Percentiles rank a stretch among this genome's conserved stretches.
These are phyloP conservation scores for Aspergillus amoenus DNA, from an alignment of 2,329 filamentous ascomycete genomes.

Conservation along the genomic window DNA sequence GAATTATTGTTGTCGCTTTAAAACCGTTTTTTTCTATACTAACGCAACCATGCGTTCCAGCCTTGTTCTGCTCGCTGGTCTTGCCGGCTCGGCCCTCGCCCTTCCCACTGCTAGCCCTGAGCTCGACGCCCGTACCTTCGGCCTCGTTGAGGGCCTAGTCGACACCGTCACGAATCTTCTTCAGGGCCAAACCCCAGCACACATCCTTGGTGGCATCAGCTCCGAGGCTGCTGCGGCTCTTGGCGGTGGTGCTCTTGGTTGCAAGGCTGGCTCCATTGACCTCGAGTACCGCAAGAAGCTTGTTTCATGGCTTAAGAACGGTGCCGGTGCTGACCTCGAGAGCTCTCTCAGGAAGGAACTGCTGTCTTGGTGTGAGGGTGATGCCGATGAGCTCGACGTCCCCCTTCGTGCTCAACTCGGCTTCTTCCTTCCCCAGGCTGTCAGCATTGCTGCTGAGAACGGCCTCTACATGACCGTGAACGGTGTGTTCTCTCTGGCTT, in stretches of 20 bases:
- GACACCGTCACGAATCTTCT: conserved; percentile 25
- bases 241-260: conserved; percentile 35
- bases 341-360: conserved; percentile 29
- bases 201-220: conserved; percentile 30
- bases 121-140: conserved; percentile 28
- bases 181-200: conserved; percentile 18
- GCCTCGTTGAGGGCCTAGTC: conserved; percentile 23
- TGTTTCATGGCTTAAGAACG: conserved; percentile 29
- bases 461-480: conserved; percentile 37
- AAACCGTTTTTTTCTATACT: conserved; percentile 17
- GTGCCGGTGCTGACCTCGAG: conserved; percentile 23
- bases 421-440: conserved; percentile 33
- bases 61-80: conserved; percentile 33
- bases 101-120: conserved; percentile 27
- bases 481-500: conserved; percentile 32
- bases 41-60: conserved; percentile 24
- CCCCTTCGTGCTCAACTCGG: conserved; percentile 32
- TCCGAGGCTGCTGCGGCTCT: conserved; percentile 37
- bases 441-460: conserved; percentile 35
- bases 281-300: conserved; percentile 29
- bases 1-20: conserved; percentile 16
- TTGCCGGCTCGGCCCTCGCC: conserved; percentile 34
- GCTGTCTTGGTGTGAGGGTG: conserved; percentile 33
- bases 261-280: conserved; percentile 29
- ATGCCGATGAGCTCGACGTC: conserved; percentile 20